These are phyloP conservation scores for Trifolium dubium DNA, from an alignment of 306 rosid species.

Conservation along the genomic window DNA sequence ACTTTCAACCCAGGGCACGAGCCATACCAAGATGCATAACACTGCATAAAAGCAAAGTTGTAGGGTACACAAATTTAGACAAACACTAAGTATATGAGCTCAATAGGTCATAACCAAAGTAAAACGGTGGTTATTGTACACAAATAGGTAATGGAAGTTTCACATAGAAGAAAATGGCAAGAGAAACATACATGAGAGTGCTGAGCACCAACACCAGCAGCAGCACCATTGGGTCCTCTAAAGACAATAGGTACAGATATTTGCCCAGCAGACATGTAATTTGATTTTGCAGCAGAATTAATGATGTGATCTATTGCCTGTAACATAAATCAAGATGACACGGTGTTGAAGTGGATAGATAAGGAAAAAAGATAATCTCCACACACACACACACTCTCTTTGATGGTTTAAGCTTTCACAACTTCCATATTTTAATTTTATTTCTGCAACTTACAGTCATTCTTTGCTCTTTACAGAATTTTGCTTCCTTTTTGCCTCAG, in stretches of 20 bases:
- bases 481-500: not conserved
- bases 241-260: slow-evolving; percentile 92
- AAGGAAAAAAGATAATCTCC: not conserved
- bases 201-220: slow-evolving; percentile 99
- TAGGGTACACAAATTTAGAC: not conserved
- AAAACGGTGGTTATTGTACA: not conserved
- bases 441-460: not conserved
- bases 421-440: not conserved
- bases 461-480: not conserved
- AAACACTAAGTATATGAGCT: slow-evolving; percentile 23
- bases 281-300: slow-evolving; percentile 97
- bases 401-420: not conserved
- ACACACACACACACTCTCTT: not conserved
- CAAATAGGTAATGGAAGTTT: not conserved
- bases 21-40: slow-evolving; percentile 92
- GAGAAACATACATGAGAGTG: slow-evolving; percentile 85
- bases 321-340: slow-evolving; percentile 32
- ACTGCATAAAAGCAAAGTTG: slow-evolving; percentile 55
- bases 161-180: slow-evolving; percentile 26
- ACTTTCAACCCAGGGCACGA: slow-evolving; percentile 94
- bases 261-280: slow-evolving; percentile 97
- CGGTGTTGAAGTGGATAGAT: slow-evolving; percentile 1
- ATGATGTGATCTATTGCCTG: slow-evolving; percentile 99
- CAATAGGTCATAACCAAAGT: slow-evolving; percentile 22
- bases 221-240: slow-evolving; percentile 99